phyloP scores from a whole-genome alignment of 169 alveolate species.

The Besnoitia besnoiti region DNA sequence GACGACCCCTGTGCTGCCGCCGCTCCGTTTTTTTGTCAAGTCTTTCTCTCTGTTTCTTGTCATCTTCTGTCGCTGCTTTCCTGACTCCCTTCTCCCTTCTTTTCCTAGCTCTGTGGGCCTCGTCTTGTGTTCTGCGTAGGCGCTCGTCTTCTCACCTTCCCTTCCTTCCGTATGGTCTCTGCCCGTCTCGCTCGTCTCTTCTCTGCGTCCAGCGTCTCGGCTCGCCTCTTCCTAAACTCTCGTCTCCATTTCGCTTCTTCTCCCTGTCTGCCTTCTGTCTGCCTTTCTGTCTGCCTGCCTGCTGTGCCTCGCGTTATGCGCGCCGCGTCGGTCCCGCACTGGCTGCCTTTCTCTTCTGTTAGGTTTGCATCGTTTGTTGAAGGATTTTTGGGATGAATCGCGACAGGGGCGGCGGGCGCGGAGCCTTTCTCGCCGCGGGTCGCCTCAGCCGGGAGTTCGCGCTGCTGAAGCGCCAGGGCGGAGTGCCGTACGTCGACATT shows the following conservation, averaged over 20 bases:
- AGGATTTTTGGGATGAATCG: no score
- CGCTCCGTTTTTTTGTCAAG: not conserved
- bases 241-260: not conserved
- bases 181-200: not conserved
- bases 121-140: not conserved
- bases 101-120: not conserved
- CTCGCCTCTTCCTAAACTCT: no score
- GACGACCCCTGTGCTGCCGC: not conserved
- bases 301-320: not conserved
- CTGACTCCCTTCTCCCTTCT: not conserved
- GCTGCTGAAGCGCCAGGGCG: slow-evolving; percentile 9
- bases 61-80: not conserved
- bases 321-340: no score
- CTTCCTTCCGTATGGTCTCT: no score
- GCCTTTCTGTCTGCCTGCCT: not conserved
- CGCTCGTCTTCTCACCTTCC: not conserved
- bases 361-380: no score
- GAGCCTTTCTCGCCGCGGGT: not conserved
- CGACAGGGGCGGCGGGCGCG: not conserved
- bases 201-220: not conserved
- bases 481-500: slow-evolving; percentile 8
- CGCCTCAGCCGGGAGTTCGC: slow-evolving; percentile 12
- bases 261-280: not conserved
- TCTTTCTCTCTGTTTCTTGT: not conserved
- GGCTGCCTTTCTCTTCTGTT: no score